A percentile compares a stretch with the other conserved stretches of the same genome.
These are phyloP conservation scores for Quercus bicolor DNA, from an alignment of 306 rosid species.

Conservation along the genomic window DNA sequence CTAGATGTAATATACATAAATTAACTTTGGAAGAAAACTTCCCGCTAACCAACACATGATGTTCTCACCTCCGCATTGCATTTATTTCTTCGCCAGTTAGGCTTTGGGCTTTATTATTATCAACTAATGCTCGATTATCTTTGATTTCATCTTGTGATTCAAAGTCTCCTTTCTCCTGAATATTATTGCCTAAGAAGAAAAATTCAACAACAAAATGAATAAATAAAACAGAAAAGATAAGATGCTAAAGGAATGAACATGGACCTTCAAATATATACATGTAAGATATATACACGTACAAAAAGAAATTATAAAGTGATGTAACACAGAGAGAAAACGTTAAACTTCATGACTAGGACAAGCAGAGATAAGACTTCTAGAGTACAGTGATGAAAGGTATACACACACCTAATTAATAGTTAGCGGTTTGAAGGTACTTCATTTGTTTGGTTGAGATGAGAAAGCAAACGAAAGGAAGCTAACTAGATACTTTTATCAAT, in stretches of 20 bases:
- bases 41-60: not conserved
- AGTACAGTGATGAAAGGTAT: not conserved
- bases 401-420: not conserved
- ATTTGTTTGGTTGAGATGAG: too few species aligned
- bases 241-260: not conserved
- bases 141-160: constrained; percentile 40
- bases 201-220: not conserved
- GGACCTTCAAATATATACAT: not conserved
- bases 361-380: not conserved
- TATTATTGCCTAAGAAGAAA: constrained; percentile 32
- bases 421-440: too few species aligned
- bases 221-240: not conserved
- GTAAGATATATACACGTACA: too few species aligned
- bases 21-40: not conserved
- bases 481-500: not conserved
- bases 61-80: constrained; percentile 65
- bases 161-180: constrained; percentile 36
- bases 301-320: not conserved
- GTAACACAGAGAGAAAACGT: not conserved
- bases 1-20: not conserved
- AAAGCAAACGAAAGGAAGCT: too few species aligned
- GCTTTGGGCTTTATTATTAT: constrained; percentile 82
- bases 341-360: not conserved
- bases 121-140: constrained; percentile 72
- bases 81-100: constrained; percentile 84